Evolutionary conservation across 352 stramenopile genomes (phyloP).

Genomic region (Phytophthora meadii): DNA sequence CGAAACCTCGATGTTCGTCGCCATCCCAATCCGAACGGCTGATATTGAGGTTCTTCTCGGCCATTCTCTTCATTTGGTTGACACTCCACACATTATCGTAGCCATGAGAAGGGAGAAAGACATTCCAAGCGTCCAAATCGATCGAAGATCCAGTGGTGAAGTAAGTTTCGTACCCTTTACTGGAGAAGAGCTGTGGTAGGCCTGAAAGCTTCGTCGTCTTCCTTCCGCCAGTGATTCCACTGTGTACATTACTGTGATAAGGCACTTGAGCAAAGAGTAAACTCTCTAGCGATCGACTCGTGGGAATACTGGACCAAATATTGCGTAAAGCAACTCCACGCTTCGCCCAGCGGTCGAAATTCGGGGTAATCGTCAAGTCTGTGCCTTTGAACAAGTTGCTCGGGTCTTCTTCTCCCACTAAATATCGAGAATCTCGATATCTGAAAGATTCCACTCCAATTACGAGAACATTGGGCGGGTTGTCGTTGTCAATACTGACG

Average conservation of each 20-base stretch:
- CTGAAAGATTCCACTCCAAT: conserved; percentile 11
- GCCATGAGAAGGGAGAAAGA: conserved; percentile 7
- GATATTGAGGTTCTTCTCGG: conserved; percentile 9
- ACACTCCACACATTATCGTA: conserved; percentile 3
- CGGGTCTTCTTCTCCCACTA: conserved; percentile 12
- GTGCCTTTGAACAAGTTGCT: conserved; percentile 10
- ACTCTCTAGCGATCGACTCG: conserved; percentile 9
- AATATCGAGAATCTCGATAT: conserved; percentile 12
- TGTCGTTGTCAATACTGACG: conserved; percentile 3
- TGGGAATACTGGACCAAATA: conserved; percentile 16
- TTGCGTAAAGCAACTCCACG: conserved; percentile 9
- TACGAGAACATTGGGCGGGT: conserved; percentile 7
- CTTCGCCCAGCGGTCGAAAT: conserved; percentile 12
- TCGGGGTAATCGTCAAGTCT: conserved; percentile 10
- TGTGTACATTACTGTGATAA: conserved; percentile 6
- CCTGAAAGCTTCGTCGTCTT: conserved; percentile 1
- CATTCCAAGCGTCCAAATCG: conserved; percentile 1
- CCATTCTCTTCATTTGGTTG: conserved; percentile 7
- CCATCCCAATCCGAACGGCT: conserved; percentile 31
- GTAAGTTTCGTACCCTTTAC: conserved; percentile 15
- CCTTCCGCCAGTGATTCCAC: conserved; percentile 8
- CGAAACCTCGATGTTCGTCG: conserved; percentile 6
- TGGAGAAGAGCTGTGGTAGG: conserved; percentile 3
- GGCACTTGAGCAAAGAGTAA: conserved; percentile 8
- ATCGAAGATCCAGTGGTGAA: conserved; percentile 12